A percentile compares a stretch with the other conserved stretches of the same genome.
Evolutionary conservation across 768 basidiomycete species (phyloP).

Genomic region (Chalciporus chontae): DNA sequence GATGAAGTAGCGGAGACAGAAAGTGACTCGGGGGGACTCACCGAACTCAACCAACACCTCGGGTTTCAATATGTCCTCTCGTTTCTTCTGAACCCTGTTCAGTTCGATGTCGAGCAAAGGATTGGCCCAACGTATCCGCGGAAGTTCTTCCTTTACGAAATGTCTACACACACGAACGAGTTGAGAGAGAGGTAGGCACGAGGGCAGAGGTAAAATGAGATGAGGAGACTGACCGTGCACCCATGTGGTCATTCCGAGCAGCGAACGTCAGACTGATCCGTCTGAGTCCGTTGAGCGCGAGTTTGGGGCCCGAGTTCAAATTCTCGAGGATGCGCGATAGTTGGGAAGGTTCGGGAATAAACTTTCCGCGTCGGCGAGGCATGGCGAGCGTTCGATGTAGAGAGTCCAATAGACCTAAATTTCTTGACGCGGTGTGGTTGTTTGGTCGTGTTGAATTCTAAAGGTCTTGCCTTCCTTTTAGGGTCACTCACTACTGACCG

Average conservation of each 20-base stretch:
- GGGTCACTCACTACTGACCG: neutral
- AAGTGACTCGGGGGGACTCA: constrained; percentile 35
- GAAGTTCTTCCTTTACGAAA: constrained; percentile 77
- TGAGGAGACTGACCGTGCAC: constrained; percentile 54
- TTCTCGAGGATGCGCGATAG: constrained; percentile 51
- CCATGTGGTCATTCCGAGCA: constrained; percentile 66
- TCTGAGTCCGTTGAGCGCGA: constrained; percentile 47
- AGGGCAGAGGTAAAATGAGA: no score
- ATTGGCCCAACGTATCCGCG: constrained; percentile 75
- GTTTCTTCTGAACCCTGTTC: constrained; percentile 49
- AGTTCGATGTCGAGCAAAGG: constrained; percentile 62
- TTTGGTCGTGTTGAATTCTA: constrained; percentile 23
- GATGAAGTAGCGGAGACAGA: neutral
- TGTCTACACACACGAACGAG: constrained; percentile 42
- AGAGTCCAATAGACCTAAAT: neutral
- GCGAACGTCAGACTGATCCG: constrained; percentile 55
- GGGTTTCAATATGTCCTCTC: constrained; percentile 55
- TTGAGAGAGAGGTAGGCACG: no score
- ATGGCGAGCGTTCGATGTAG: constrained; percentile 1
- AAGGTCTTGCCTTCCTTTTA: constrained; percentile 14
- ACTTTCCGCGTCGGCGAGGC: constrained; percentile 29
- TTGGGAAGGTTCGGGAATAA: constrained; percentile 46
- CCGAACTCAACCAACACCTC: constrained; percentile 61
- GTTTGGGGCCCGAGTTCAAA: constrained; percentile 50
- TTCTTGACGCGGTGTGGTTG: constrained; percentile 4